Evolutionary conservation across 2,329 filamentous ascomycete genomes (phyloP), one percentile per base, ranked within the genome.

Genomic region (Xylaria hypoxylon): DNA sequence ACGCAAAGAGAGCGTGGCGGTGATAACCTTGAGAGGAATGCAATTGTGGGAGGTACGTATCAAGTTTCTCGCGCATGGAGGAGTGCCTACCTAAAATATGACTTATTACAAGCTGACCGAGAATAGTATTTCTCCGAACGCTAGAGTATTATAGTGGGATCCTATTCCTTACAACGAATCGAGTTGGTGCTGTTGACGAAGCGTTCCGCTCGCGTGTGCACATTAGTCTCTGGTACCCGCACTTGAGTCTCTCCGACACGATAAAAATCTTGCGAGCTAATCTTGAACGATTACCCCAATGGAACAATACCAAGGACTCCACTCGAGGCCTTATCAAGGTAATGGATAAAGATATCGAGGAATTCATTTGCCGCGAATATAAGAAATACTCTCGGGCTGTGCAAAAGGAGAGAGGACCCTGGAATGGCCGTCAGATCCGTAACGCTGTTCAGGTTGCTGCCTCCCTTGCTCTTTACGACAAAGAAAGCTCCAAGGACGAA

Each of bases 151-250:
- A 78, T 45, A 59, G 67, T 0, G 79, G 79, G 0, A 75, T 80
- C 24, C 69, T 80, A 1, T 79, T 77, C 65, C 72, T 82, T 6
- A 82, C 80, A 0, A 81, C 79, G 5, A 82, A 82, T 67, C 75
- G 79, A 8, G 73, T 81, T 4, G 78, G 79, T 1, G 70, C 73
- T 3, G 77, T 82, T n/a, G 80, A 82, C 58, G 79, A 80, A 33
- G 80, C 80, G 0, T 81, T 80, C 57, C 70, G 71, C 40, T 80
- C 79, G 0, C 74, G 78, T 1, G 78, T 80, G 22, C 77, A 80
- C 50, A 70, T 79, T n/a, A 75, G 70, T 17, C 70, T 80, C 0
- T 76, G 79, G 67, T 80, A 79, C 55, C 75, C 69, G 1, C 56
- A 64, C 3, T 67, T 75, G 33, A 50, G 13, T 38, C 35, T n/a